Conservation (phyloP, 108 stramenopile species). For the Skeletonema potamos region DNA sequence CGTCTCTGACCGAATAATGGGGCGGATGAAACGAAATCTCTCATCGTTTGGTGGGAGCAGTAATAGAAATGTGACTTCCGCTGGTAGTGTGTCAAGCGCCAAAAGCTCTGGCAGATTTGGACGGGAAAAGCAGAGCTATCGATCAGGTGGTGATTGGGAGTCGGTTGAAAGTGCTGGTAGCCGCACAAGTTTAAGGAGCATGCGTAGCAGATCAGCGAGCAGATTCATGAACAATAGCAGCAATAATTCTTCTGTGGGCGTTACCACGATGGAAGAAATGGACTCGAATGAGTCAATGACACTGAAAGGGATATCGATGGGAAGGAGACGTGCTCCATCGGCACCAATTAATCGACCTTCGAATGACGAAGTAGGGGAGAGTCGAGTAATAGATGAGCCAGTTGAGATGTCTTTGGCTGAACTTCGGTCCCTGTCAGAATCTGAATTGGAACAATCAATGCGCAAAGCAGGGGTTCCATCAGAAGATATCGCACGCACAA, state of each 20-base stretch:
- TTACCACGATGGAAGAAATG: conserved; percentile 16
- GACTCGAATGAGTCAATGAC: conserved; percentile 18
- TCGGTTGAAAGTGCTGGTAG: neutral
- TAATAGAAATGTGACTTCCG: neutral
- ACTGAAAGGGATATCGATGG: conserved; percentile 2
- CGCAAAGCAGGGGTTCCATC: conserved; percentile 19
- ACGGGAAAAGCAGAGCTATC: neutral
- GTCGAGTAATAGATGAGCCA: conserved; percentile 2
- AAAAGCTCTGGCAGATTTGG: conserved; percentile 3
- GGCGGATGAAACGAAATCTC: conserved; percentile 30
- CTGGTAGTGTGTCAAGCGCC: neutral
- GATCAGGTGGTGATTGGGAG: neutral
- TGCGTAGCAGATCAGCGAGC: neutral
- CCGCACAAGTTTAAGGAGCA: neutral
- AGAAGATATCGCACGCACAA: conserved; percentile 8
- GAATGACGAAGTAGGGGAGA: neutral
- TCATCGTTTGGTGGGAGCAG: conserved; percentile 1
- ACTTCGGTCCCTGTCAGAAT: conserved; percentile 27
- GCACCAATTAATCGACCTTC: neutral
- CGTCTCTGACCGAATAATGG: conserved; percentile 33
- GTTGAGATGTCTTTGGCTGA: conserved; percentile 35
- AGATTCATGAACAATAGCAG: neutral
- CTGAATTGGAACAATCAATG: conserved; percentile 18
- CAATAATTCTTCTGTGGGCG: neutral
- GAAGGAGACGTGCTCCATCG: conserved; percentile 11